Evolutionary conservation across 1,139 yeast species (phyloP).

Genomic region (Scheffersomyces titani): DNA sequence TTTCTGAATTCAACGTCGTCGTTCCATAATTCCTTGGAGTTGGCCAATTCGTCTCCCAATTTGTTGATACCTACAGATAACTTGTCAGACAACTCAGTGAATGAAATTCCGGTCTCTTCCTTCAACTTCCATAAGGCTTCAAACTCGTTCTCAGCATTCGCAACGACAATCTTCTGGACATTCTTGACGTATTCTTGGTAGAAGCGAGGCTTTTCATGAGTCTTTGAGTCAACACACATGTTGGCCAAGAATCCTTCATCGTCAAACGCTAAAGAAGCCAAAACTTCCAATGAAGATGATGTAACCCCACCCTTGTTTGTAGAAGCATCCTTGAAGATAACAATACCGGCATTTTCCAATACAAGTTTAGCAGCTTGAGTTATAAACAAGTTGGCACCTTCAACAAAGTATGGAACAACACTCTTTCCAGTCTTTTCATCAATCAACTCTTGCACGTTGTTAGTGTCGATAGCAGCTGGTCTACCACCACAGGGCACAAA

Average conservation of each 20-base stretch:
- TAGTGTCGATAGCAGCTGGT: conserved; percentile 92
- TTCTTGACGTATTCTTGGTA: conserved; percentile 80
- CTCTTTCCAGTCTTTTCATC: conserved; percentile 77
- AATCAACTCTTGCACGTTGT: conserved; percentile 73
- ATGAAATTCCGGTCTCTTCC: conserved; percentile 63
- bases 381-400: conserved; percentile 95
- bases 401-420: conserved; percentile 85
- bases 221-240: conserved; percentile 67
- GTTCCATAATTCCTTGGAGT: conserved; percentile 81
- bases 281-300: conserved; percentile 91
- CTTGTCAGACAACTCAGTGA: conserved; percentile 81
- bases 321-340: conserved; percentile 92
- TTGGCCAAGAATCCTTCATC: conserved; percentile 75
- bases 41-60: conserved; percentile 84
- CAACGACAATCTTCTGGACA: conserved; percentile 74
- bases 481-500: conserved; percentile 99
- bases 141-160: conserved; percentile 83
- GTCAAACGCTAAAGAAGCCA: conserved; percentile 90
- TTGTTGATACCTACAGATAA: conserved; percentile 85
- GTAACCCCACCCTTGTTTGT: conserved; percentile 99
- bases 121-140: conserved; percentile 84
- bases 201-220: conserved; percentile 64
- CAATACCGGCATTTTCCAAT: conserved; percentile 82
- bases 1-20: conserved; percentile 78
- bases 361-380: conserved; percentile 91